These are phyloP conservation scores for Mycena rebaudengoi DNA, from an alignment of 768 basidiomycete genomes.

Conservation along the genomic window DNA sequence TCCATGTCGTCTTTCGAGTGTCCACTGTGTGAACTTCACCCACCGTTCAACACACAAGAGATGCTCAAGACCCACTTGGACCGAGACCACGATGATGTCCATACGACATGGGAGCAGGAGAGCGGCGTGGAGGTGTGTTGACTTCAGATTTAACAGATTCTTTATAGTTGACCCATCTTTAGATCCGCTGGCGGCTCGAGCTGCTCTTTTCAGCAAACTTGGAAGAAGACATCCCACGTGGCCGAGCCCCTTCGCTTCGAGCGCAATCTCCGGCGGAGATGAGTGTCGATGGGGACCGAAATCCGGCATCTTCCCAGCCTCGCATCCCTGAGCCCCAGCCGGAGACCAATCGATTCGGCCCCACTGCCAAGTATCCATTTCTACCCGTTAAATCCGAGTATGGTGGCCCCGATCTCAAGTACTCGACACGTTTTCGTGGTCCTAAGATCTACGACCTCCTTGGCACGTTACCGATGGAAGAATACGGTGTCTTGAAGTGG, in stretches of 20 bases:
- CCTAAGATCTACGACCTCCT: conserved; percentile 72
- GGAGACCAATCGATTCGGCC: conserved; percentile 41
- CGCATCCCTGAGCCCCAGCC: no score
- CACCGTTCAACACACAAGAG: conserved; percentile 47
- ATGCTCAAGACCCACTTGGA: conserved; percentile 58
- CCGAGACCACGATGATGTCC: conserved; percentile 57
- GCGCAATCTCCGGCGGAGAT: no score
- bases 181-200: conserved; percentile 5
- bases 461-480: conserved; percentile 63
- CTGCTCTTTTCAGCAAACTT: neutral
- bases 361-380: conserved; percentile 60
- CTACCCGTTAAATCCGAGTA: conserved; percentile 58
- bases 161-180: neutral
- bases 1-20: conserved; percentile 42
- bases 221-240: neutral
- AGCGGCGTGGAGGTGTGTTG: conserved; percentile 25
- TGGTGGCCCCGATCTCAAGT: conserved; percentile 54
- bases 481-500: conserved; percentile 76
- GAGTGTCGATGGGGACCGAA: no score
- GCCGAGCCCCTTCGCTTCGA: no score
- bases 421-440: conserved; percentile 75
- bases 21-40: conserved; percentile 62
- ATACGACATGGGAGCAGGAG: conserved; percentile 48
- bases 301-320: no score
- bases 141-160: neutral